phyloP scores from a whole-genome alignment of 2,329 filamentous ascomycete species.

The Herpotrichia juniperi region DNA sequence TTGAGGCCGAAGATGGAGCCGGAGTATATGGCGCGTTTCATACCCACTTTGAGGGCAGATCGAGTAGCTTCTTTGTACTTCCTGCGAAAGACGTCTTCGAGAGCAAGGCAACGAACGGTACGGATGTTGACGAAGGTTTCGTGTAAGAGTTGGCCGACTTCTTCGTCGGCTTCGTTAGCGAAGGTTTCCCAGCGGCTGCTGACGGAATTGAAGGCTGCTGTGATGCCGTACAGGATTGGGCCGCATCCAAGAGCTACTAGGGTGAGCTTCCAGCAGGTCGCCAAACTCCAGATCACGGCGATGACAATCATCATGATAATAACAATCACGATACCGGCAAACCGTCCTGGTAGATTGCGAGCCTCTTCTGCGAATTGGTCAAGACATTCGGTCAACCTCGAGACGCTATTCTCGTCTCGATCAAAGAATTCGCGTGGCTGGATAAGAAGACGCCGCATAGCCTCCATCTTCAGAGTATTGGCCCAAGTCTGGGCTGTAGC shows the following conservation, averaged over 20 bases:
- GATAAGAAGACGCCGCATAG: constrained; percentile 71
- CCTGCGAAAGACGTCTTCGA: constrained; percentile 72
- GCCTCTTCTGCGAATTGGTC: constrained; percentile 88
- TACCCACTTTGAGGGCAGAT: constrained; percentile 64
- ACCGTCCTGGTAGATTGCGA: constrained; percentile 79
- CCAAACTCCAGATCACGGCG: constrained; percentile 76
- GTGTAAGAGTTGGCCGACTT: constrained; percentile 67
- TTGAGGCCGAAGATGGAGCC: constrained; percentile 79
- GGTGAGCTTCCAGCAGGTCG: constrained; percentile 79
- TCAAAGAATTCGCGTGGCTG: constrained; percentile 85
- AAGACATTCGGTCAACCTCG: constrained; percentile 71
- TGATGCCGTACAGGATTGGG: constrained; percentile 71
- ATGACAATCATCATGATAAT: constrained; percentile 70
- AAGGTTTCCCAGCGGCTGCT: constrained; percentile 74
- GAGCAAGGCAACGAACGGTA: constrained; percentile 74
- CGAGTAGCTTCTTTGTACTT: constrained; percentile 65
- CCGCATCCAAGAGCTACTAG: constrained; percentile 73
- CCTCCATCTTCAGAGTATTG: constrained; percentile 70
- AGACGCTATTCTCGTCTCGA: constrained; percentile 66
- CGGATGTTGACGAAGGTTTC: constrained; percentile 82
- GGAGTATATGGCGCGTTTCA: constrained; percentile 69
- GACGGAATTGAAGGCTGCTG: constrained; percentile 68
- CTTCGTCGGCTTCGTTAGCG: constrained; percentile 68
- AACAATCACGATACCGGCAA: constrained; percentile 72
- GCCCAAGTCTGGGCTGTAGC: constrained; percentile 77